phyloP scores from a whole-genome alignment of 805 yeast genomes.

The Zygosaccharomyces bailii region DNA sequence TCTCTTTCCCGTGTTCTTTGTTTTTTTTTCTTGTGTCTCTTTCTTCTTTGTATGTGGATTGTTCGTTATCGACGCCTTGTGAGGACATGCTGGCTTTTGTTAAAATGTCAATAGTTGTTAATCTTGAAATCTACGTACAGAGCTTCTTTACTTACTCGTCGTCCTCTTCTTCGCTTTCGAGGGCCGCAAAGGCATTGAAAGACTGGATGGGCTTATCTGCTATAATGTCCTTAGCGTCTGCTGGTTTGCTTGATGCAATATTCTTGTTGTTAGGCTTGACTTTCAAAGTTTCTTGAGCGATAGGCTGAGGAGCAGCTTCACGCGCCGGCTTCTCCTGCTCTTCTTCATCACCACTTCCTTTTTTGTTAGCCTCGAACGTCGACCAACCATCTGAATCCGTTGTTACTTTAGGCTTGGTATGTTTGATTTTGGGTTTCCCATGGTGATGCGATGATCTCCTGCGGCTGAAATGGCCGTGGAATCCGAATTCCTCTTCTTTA shows the following conservation, averaged over 20 bases:
- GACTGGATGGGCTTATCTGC: conserved; percentile 62
- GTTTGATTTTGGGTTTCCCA: conserved; percentile 54
- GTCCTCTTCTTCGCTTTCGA: conserved; percentile 56
- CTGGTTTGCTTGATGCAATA: conserved; percentile 70
- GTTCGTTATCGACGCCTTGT: conserved; percentile 4
- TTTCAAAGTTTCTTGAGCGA: conserved; percentile 46
- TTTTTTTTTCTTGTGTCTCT: not conserved
- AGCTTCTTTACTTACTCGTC: conserved; percentile 30
- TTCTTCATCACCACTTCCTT: conserved; percentile 34
- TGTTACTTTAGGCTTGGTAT: conserved; percentile 47
- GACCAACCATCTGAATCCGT: conserved; percentile 85
- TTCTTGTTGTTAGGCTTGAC: conserved; percentile 72
- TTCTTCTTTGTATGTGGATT: not conserved
- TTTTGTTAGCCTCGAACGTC: conserved; percentile 50
- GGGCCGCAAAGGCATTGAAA: conserved; percentile 81
- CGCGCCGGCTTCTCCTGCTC: conserved; percentile 46
- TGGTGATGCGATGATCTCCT: conserved; percentile 60
- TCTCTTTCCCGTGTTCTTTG: not conserved
- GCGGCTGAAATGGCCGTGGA: conserved; percentile 44
- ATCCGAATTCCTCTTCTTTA: conserved; percentile 35
- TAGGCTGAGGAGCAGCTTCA: conserved; percentile 21
- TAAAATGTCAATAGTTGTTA: conserved; percentile 2
- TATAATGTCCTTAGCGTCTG: conserved; percentile 65
- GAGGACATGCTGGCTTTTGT: conserved; percentile 3
- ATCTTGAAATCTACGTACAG: conserved; percentile 6